Percentiles rank a stretch among this genome's conserved stretches.
These are phyloP conservation scores for Botryotinia calthae DNA, from an alignment of 2,329 filamentous ascomycete species.

Conservation along the genomic window DNA sequence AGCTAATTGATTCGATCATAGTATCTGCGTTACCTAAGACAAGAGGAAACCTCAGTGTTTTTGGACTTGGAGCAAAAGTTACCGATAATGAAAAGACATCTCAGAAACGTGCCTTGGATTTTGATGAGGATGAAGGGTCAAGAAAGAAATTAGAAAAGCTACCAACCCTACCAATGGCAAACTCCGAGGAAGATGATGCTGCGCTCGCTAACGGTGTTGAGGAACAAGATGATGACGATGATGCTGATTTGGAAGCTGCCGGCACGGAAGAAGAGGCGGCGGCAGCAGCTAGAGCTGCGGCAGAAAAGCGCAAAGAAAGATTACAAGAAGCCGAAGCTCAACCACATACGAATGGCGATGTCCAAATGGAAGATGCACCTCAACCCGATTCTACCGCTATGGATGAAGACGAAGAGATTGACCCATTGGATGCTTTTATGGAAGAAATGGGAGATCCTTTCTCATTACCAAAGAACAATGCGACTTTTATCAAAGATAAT, in stretches of 20 bases:
- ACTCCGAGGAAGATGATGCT: conserved; percentile 53
- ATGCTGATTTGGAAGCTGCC: conserved; percentile 72
- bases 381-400: conserved; percentile 37
- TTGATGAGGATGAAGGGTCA: conserved; percentile 84
- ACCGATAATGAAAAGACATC: conserved; percentile 64
- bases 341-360: conserved; percentile 40
- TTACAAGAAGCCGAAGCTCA: conserved; percentile 46
- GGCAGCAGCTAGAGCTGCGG: conserved; percentile 79
- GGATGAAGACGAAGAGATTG: conserved; percentile 69
- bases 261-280: conserved; percentile 85
- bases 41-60: conserved; percentile 74
- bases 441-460: conserved; percentile 53
- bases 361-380: conserved; percentile 39
- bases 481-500: conserved; percentile 35
- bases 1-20: conserved; percentile 27
- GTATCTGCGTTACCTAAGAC: conserved; percentile 61
- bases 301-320: conserved; percentile 76
- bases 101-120: conserved; percentile 72
- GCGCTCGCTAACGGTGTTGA: conserved; percentile 58
- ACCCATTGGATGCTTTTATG: conserved; percentile 98
- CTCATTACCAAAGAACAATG: conserved; percentile 42
- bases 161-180: conserved; percentile 69
- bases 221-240: conserved; percentile 54
- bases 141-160: conserved; percentile 89
- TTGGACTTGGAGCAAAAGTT: conserved; percentile 73